phyloP scores from a whole-genome alignment of 306 rosid genomes.

The Citrullus colocynthis region DNA sequence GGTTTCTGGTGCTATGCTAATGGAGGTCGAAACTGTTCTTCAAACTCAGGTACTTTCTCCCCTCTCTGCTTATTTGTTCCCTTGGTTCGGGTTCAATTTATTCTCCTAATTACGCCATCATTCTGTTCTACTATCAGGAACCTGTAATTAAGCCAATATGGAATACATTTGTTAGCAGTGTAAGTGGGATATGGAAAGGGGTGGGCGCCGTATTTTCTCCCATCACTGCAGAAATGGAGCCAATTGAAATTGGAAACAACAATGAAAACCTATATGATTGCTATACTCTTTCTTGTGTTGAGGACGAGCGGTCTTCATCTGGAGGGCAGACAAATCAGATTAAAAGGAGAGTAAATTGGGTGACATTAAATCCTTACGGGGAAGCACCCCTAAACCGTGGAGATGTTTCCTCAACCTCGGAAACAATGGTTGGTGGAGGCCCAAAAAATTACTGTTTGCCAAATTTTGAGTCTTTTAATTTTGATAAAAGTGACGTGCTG shows the following conservation, averaged over 20 bases:
- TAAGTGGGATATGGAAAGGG: slow-evolving; percentile 94
- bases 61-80: neutral
- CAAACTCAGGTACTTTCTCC: slow-evolving; percentile 58
- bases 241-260: slow-evolving; percentile 56
- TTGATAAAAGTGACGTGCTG: slow-evolving; percentile 58
- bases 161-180: slow-evolving; percentile 87
- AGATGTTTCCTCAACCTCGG: slow-evolving; percentile 7
- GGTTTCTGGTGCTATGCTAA: slow-evolving; percentile 71
- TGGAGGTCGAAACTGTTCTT: slow-evolving; percentile 76
- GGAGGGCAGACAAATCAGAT: slow-evolving; percentile 37
- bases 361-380: slow-evolving; percentile 78
- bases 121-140: slow-evolving; percentile 47
- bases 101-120: neutral
- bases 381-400: slow-evolving; percentile 29
- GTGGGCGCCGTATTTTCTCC: slow-evolving; percentile 96
- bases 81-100: neutral
- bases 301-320: slow-evolving; percentile 39
- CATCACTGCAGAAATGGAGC: slow-evolving; percentile 85
- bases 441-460: slow-evolving; percentile 31
- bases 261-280: slow-evolving; percentile 79
- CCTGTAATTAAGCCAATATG: slow-evolving; percentile 86
- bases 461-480: slow-evolving; percentile 58
- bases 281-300: slow-evolving; percentile 59
- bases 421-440: slow-evolving; percentile 11
- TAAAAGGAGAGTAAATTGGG: slow-evolving; percentile 74